phyloP scores from a whole-genome alignment of 208 protist species.

The Crithidia mellificae region DNA sequence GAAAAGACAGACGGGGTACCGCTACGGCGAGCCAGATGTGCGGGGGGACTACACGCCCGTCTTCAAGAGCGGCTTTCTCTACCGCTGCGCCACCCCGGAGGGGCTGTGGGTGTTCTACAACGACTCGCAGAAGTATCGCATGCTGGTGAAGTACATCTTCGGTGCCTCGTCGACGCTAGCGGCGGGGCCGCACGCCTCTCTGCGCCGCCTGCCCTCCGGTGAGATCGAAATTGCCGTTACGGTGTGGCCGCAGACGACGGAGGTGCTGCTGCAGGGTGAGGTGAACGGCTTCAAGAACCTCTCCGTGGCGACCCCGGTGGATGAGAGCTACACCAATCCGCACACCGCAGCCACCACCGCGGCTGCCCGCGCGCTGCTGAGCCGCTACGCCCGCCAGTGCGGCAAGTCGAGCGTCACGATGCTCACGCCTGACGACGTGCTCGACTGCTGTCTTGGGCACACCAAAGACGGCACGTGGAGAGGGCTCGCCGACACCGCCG shows the following conservation, averaged over 20 bases:
- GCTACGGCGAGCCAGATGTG: conserved; percentile 28
- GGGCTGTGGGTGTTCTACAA: conserved; percentile 76
- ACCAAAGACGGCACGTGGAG: no score
- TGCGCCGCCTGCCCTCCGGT: conserved; percentile 20
- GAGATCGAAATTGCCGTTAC: conserved; percentile 30
- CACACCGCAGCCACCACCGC: conserved; percentile 31
- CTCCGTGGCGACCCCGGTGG: conserved; percentile 32
- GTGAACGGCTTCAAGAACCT: conserved; percentile 44
- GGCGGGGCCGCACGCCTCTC: conserved; percentile 21
- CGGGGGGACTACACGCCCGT: conserved; percentile 27
- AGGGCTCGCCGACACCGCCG: no score
- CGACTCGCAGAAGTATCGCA: conserved; percentile 61
- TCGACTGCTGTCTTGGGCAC: conserved; percentile 19
- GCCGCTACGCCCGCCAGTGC: conserved; percentile 32
- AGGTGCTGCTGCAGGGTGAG: conserved; percentile 42
- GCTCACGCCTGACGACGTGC: conserved; percentile 32
- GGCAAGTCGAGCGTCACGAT: no score
- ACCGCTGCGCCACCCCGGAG: conserved; percentile 42
- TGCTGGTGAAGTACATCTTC: conserved; percentile 57
- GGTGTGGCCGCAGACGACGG: conserved; percentile 59
- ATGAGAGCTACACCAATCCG: conserved; percentile 34
- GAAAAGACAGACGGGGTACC: no score
- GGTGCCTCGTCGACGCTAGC: conserved; percentile 35
- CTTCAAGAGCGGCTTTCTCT: conserved; percentile 46
- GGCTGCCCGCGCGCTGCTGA: conserved; percentile 26